Conservation (phyloP, 106 monocot species). For the Triglochin maritima region DNA sequence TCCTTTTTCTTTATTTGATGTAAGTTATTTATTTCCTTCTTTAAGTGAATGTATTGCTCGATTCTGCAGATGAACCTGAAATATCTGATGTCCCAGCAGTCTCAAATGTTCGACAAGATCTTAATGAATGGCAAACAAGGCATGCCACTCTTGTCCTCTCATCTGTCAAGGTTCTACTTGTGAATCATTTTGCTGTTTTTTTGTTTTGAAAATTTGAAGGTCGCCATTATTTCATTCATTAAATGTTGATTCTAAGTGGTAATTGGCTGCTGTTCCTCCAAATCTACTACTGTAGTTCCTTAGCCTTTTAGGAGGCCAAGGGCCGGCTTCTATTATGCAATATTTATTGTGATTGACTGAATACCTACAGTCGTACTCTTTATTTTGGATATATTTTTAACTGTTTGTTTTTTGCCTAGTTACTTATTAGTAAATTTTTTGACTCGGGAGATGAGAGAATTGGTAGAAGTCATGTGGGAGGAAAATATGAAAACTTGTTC, state of each 20-base stretch:
- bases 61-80: conserved; percentile 56
- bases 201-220: neutral
- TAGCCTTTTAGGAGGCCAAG: no score
- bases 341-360: no score
- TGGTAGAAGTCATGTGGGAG: no score
- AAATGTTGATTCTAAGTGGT: neutral
- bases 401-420: no score
- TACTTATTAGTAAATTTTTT: no score
- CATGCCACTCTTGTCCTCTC: conserved; percentile 95
- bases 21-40: neutral
- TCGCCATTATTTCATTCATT: neutral
- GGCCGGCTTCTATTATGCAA: no score
- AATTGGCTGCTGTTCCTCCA: no score
- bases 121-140: conserved; percentile 88
- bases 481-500: no score
- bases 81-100: conserved; percentile 46
- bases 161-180: conserved; percentile 45
- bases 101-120: conserved; percentile 84
- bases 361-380: no score
- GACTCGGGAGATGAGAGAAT: no score
- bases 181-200: neutral
- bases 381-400: no score
- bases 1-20: neutral
- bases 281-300: neutral
- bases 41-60: neutral